phyloP scores from a whole-genome alignment of 73 alveolate genomes.

The Paramecium tetraurelia region DNA sequence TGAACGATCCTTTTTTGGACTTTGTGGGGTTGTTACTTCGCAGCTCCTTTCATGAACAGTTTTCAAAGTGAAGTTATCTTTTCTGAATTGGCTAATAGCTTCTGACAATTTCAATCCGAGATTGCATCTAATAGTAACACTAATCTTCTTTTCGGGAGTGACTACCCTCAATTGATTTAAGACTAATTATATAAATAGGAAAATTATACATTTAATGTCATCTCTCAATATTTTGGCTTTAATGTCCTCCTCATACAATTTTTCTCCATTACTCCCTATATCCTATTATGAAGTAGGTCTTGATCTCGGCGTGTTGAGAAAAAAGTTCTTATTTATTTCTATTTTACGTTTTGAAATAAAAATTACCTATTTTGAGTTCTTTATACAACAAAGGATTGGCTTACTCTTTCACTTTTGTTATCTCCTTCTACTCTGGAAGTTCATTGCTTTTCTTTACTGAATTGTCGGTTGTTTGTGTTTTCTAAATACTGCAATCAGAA shows the following conservation, averaged over 20 bases:
- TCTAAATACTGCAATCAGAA: not conserved
- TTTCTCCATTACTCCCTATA: not conserved
- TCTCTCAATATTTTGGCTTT: not conserved
- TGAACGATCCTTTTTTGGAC: not conserved
- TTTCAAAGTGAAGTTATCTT: not conserved
- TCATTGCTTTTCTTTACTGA: not conserved
- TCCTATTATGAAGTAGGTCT: not conserved
- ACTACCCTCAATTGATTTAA: not conserved
- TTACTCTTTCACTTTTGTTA: not conserved
- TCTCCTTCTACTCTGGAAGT: not conserved
- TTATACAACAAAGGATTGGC: not conserved
- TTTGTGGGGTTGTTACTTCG: not conserved
- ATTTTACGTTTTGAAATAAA: not conserved
- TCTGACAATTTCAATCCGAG: not conserved
- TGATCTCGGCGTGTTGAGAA: not conserved
- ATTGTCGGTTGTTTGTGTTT: not conserved
- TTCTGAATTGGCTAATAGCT: not conserved
- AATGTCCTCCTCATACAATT: not conserved
- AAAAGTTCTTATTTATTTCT: not conserved
- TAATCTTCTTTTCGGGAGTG: not conserved
- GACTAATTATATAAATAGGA: not conserved
- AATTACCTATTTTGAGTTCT: not conserved
- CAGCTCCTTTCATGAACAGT: conserved; percentile 10
- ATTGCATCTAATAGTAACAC: not conserved
- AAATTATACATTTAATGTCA: not conserved